A percentile compares a stretch with the other conserved stretches of the same genome.
Evolutionary conservation across 192 early-diverging fungal genomes (phyloP).

Genomic region (Cetraspora pellucida): DNA sequence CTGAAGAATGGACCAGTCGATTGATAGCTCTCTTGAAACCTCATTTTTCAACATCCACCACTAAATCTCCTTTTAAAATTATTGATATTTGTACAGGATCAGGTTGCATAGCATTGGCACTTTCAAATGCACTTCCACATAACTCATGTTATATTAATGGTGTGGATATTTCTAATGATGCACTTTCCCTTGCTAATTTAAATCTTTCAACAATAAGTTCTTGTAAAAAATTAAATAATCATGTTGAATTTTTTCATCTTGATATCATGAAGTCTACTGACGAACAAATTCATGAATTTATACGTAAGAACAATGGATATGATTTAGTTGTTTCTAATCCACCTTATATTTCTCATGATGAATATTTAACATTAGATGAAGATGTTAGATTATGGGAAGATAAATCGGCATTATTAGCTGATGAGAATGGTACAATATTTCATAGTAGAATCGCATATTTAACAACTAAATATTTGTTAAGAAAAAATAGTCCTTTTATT

Average conservation of each 20-base stretch:
- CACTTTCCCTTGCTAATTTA: slow-evolving; percentile 61
- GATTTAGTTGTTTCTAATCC: slow-evolving; percentile 90
- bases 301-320: slow-evolving; percentile 38
- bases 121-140: slow-evolving; percentile 61
- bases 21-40: slow-evolving; percentile 54
- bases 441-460: slow-evolving; percentile 57
- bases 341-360: slow-evolving; percentile 78
- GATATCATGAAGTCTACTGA: slow-evolving; percentile 17
- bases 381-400: slow-evolving; percentile 91
- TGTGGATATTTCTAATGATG: slow-evolving; percentile 67
- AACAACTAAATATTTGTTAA: slow-evolving; percentile 42
- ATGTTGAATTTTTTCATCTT: slow-evolving; percentile 38
- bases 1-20: slow-evolving; percentile 86
- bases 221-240: slow-evolving; percentile 41
- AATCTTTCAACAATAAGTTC: slow-evolving; percentile 47
- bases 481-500: background rate
- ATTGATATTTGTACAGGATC: slow-evolving; percentile 89
- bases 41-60: slow-evolving; percentile 10
- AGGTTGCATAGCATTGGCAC: slow-evolving; percentile 78
- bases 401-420: slow-evolving; percentile 68
- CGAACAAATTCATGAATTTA: background rate
- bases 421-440: slow-evolving; percentile 60
- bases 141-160: slow-evolving; percentile 53
- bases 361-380: slow-evolving; percentile 67
- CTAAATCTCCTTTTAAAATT: slow-evolving; percentile 55